Base-by-base conservation (phyloP, 352 stramenopile species). In the Pythium monospermum region DNA sequence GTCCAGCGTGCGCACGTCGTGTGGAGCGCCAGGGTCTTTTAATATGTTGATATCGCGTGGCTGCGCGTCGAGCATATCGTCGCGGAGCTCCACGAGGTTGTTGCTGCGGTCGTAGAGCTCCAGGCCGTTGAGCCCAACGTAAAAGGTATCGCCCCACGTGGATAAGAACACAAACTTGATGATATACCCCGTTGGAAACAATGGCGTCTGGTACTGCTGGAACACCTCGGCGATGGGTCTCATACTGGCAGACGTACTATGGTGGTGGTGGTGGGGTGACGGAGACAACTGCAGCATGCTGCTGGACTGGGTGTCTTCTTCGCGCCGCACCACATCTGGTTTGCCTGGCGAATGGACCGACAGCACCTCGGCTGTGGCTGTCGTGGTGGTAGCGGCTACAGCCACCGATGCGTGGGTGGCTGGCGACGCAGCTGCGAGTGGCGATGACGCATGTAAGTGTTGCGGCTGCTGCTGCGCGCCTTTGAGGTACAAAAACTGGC, bases 191-290 rank as follows among this genome's bases (percentile, higher is more conserved):
- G 75, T 84, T 2, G 85, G 86, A 39, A 89, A 88, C 2, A 95
- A 55, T 25, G 79, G 77, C 10, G 85, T 89, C 54, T 96, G 79
- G 68, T 96, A 96, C 56, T 95, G 74, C 64, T 96, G 87, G 11
- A 78, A 76, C 18, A 91, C 41, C 41, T 81, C 70, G 13, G 63
- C 54, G 18, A 85, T 78, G 6, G 76, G 80, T 13, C 65, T 71
- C 66, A 83, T 85, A 23, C 49, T 49, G 0, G 41, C 18, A 0
- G 25, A 16, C 2, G 21, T 18, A 23, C 7, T 19, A 7, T 36
- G 48, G 5, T 27, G 37, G 15, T 38, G 49, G 6, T 46, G 16
- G 16, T 49, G 43, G 26, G 42, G 27, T 31, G 27, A 15, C 16
- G 40, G 15, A 3, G 40, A 21, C 23, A 27, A 33, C 10, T 35